Percentiles rank a stretch among this genome's conserved stretches.
Conservation (phyloP, 192 early-diverging fungal species). For the Coemansia sp. region DNA sequence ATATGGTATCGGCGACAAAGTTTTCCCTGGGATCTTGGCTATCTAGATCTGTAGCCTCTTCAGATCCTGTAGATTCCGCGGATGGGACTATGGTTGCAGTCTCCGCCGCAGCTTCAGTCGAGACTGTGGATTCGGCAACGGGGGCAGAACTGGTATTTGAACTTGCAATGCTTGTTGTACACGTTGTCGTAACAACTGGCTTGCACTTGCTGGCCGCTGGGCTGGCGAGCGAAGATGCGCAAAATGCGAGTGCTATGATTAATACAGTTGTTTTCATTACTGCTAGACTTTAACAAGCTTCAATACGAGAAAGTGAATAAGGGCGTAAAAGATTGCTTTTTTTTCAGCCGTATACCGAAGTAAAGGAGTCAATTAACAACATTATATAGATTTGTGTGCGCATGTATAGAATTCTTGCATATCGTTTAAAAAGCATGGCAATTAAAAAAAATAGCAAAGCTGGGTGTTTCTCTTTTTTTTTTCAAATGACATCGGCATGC, state of each 20-base stretch:
- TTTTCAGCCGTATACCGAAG: too few relatives aligned
- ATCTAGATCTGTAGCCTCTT: background rate
- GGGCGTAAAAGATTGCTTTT: background rate
- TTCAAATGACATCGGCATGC: background rate
- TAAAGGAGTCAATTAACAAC: too few relatives aligned
- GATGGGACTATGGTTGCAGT: background rate
- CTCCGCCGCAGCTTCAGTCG: background rate
- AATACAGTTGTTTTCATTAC: background rate
- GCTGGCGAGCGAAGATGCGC: slow-evolving; percentile 1
- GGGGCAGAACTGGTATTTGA: background rate
- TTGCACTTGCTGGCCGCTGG: slow-evolving; percentile 4
- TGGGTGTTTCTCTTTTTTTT: too few relatives aligned
- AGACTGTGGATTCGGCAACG: background rate
- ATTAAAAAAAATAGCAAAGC: too few relatives aligned
- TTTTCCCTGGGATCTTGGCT: background rate
- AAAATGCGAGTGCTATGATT: background rate
- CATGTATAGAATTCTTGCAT: too few relatives aligned
- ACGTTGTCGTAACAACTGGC: background rate
- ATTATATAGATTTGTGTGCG: too few relatives aligned
- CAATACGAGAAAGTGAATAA: background rate
- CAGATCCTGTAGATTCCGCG: background rate
- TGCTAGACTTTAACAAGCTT: background rate
- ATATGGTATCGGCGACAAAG: background rate
- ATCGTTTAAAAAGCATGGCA: too few relatives aligned
- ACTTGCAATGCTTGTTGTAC: background rate